Conservation (phyloP, 2,329 filamentous ascomycete genomes). For the Magnaporthales sp. region DNA sequence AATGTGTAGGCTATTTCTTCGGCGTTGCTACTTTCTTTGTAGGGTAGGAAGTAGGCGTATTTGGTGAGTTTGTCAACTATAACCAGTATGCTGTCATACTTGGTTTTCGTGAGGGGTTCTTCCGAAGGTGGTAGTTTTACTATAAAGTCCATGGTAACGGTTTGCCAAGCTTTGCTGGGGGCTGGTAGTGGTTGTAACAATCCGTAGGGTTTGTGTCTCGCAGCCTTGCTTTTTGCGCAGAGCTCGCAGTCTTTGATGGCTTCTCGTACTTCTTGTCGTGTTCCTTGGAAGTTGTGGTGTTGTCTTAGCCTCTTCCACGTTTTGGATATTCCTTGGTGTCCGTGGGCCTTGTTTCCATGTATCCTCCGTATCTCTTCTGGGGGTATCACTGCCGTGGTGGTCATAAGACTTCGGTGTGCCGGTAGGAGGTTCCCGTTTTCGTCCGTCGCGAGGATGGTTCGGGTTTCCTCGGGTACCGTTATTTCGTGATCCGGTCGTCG, state of each 20-base stretch:
- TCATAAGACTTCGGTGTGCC: not conserved
- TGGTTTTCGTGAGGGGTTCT: no score
- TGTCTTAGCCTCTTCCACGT: not conserved
- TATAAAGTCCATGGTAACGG: not conserved
- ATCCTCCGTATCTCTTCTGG: not conserved
- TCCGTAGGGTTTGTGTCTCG: no score
- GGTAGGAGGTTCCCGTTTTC: not conserved
- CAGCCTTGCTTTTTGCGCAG: not conserved
- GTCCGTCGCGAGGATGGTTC: not conserved
- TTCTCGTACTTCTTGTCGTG: not conserved
- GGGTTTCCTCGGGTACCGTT: no score
- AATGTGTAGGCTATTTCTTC: no score
- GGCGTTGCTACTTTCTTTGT: no score
- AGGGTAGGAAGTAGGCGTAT: no score
- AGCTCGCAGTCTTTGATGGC: not conserved
- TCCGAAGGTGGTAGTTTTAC: no score
- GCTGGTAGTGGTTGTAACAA: not conserved
- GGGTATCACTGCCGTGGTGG: not conserved
- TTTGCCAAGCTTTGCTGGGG: not conserved
- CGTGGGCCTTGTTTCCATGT: not conserved
- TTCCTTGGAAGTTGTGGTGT: not conserved
- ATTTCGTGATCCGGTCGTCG: no score
- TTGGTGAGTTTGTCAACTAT: no score
- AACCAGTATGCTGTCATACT: no score
- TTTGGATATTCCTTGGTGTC: not conserved